Evolutionary conservation across 495 filamentous ascomycete species (phyloP), one percentile per base, ranked within the genome.

Genomic region (Xylaria cubensis): DNA sequence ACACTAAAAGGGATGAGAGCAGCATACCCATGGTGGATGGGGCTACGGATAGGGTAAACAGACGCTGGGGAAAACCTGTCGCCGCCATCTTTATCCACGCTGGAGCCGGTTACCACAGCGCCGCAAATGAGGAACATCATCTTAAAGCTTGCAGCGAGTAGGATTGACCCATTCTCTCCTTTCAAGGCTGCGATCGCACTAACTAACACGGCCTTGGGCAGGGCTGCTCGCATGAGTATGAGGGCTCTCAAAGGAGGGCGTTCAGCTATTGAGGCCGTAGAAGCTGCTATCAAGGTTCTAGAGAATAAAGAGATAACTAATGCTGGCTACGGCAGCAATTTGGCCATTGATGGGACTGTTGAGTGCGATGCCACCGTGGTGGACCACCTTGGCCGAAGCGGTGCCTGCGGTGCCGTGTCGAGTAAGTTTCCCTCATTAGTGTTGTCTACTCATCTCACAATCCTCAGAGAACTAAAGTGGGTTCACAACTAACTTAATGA

Each of bases 221-320:
- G 96, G 79, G 94, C 96, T 66, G 92, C 92, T 21, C 89, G 86
- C 73, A 84, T 90, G 56, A 95, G 89, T 29, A 98, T 98, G 91
- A 84, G 83, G 55, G 84, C 97, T 70, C 84, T 99, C 51, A 90
- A 85, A 59, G 88, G 87, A 77, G 97, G 96, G 5, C 93, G 90
- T 21, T 88, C 89, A 61, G 93, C 95, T 4, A 83, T 96, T 29
- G 93, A 98, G 72, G 96, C 96, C n/a, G 94, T 97, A 39, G 96
- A 98, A 80, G 90, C 92, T 64, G 95, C 97, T 36, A 88, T 99
- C 71, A 92, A 90, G 75, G 85, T 92, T 21, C 87, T 99, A 48
- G 96, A 99, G 80, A 93, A 99, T 77, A 89, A 91, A 58, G 93
- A 97, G 74, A 97, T 99, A 76, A 98, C 97, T 29, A 99, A 99